Evolutionary conservation across 176 grass and related monocot species (phyloP), one percentile per base, ranked within the genome.

Genomic region (Raddia distichophylla): DNA sequence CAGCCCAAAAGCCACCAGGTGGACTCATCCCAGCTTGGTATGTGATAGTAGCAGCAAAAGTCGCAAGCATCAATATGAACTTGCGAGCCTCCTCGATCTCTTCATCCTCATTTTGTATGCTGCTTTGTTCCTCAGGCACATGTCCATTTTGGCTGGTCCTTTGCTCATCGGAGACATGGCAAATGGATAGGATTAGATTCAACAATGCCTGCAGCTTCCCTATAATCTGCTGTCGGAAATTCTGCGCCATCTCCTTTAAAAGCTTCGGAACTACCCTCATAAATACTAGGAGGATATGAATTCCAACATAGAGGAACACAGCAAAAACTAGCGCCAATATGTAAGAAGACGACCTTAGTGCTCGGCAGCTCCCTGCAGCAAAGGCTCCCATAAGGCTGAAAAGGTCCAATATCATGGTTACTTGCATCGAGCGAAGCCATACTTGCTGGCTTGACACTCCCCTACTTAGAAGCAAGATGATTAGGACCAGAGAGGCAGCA

Each of bases 1-100:
- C 80, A 70, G 50, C 72, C 86, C 86, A 83, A 55, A 88, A 83
- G 14, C 86, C 86, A 71, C 73, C 79, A 10, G 78, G 86, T 8
- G 71, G 86, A 60, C 34, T 83, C 71, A 83, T 33, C n/a, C 79
- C 86, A 45, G 54, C 71, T 65, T 77, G 54, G 59, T 78, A 86
- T 81, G 77, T 81, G 76, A 86, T 20, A 22, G 85, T 81, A 32
- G 78, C 85, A 16, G 57, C 60, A 81, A 87, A 67, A 27, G 72
- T 74, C 32, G 69, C 57, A 64, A 77, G 82, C 72, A 84, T 76
- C n/a, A 65, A 55, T 19, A 84, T 55, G 52, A 84, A 84, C 52
- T 84, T 84, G 18, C 60, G 71, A 65, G 70, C 72, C 37, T 76
- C 70, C 72, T 76, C 83, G 2, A 77, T 18, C 37, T 78, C n/a